A percentile compares a stretch with the other conserved stretches of the same genome.
These are phyloP conservation scores for Fusarium algeriense DNA, from an alignment of 2,329 filamentous ascomycete genomes.

Conservation along the genomic window DNA sequence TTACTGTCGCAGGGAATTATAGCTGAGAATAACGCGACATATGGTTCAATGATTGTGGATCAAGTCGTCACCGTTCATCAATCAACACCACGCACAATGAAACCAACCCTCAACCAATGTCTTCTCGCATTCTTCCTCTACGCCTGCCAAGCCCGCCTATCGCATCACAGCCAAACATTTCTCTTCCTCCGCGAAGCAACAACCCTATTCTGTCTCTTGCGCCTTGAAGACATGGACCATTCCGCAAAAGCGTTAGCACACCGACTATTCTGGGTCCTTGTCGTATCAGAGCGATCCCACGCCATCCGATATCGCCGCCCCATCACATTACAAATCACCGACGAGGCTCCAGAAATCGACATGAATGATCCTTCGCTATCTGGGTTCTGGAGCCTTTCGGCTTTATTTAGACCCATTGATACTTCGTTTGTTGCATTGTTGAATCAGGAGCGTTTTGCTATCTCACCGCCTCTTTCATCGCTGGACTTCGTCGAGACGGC, in stretches of 20 bases:
- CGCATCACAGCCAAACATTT: conserved; percentile 59
- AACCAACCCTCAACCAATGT: conserved; percentile 55
- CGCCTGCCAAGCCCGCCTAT: conserved; percentile 57
- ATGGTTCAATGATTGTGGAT: conserved; percentile 55
- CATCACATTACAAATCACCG: conserved; percentile 58
- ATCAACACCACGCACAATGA: conserved; percentile 50
- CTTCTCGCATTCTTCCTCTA: conserved; percentile 60
- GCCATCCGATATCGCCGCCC: conserved; percentile 60
- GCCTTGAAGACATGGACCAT: conserved; percentile 46
- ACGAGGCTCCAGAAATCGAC: conserved; percentile 51
- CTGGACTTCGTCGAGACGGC: conserved; percentile 53
- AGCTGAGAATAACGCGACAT: conserved; percentile 53
- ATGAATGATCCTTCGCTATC: conserved; percentile 48
- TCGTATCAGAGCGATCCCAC: conserved; percentile 59
- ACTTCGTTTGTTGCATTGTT: conserved; percentile 57
- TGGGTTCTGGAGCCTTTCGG: conserved; percentile 57
- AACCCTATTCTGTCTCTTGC: conserved; percentile 54
- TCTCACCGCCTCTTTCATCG: conserved; percentile 48
- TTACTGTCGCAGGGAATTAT: conserved; percentile 51
- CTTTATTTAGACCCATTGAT: conserved; percentile 57
- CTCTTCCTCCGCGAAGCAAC: conserved; percentile 59
- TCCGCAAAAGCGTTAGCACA: conserved; percentile 46
- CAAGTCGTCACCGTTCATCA: conserved; percentile 53
- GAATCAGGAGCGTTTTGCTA: conserved; percentile 54
- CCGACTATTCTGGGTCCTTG: conserved; percentile 59